A percentile compares a stretch with the other conserved stretches of the same genome.
Evolutionary conservation across 306 rosid species (phyloP).

Genomic region (Vachellia pachyceras): DNA sequence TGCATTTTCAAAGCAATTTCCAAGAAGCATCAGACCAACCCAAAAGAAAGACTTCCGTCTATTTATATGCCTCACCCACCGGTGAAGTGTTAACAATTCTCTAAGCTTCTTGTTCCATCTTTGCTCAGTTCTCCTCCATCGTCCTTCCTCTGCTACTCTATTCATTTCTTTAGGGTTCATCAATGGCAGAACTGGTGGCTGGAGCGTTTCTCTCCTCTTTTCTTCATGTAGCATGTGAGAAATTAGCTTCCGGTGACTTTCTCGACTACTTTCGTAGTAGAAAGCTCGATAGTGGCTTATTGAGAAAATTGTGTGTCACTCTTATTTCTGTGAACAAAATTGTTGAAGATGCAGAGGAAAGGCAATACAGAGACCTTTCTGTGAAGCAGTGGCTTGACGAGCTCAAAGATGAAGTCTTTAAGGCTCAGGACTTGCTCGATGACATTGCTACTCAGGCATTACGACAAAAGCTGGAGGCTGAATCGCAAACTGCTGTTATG

Average conservation of each 20-base stretch:
- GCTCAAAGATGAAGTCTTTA: neutral
- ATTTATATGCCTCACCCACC: neutral
- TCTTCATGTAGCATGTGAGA: slow-evolving; percentile 17
- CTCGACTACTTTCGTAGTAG: neutral
- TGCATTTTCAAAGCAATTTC: neutral
- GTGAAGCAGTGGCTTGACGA: slow-evolving; percentile 12
- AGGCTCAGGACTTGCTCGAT: neutral
- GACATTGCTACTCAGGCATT: neutral
- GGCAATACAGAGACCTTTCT: neutral
- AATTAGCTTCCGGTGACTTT: neutral
- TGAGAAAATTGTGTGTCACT: neutral
- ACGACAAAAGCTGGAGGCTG: neutral
- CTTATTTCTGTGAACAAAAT: slow-evolving; percentile 2
- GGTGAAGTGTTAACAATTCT: neutral
- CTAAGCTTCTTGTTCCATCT: too few relatives aligned
- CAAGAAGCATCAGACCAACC: neutral
- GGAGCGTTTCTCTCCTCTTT: neutral
- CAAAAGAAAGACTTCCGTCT: neutral
- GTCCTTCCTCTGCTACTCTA: too few relatives aligned
- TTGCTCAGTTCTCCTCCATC: neutral
- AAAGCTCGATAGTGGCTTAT: neutral
- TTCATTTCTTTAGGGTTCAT: too few relatives aligned
- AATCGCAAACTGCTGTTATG: neutral
- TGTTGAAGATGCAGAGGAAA: slow-evolving; percentile 20
- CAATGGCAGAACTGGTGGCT: neutral